phyloP scores from a whole-genome alignment of 139 green algal genomes.

The Ettlia oleoabundans region DNA sequence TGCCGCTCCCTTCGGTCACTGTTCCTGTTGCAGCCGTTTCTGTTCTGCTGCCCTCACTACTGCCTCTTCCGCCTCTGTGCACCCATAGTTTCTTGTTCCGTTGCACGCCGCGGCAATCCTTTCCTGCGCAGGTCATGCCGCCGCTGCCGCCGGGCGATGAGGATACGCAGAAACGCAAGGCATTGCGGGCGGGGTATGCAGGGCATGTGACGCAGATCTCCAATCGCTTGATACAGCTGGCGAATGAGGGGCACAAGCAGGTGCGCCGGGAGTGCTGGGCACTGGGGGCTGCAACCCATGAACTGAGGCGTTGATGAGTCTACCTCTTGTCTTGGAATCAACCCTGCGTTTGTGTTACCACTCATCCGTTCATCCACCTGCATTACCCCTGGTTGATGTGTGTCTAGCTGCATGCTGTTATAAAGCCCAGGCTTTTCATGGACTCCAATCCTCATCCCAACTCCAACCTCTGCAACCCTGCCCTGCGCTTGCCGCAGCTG shows the following conservation, averaged over 20 bases:
- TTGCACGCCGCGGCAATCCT: too few species aligned
- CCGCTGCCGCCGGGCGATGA: background rate
- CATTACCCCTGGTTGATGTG: background rate
- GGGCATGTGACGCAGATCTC: conserved; percentile 85
- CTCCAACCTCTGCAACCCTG: background rate
- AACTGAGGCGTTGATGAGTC: background rate
- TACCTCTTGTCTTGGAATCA: background rate
- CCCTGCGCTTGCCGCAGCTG: background rate
- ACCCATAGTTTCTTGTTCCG: too few species aligned
- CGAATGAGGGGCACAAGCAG: conserved; percentile 8
- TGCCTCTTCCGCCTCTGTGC: too few species aligned
- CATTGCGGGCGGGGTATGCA: conserved; percentile 81
- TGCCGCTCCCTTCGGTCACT: too few species aligned
- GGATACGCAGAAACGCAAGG: conserved; percentile 4
- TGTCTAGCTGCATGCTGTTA: background rate
- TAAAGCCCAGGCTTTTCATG: too few species aligned
- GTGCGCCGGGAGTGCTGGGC: background rate
- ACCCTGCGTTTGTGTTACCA: background rate
- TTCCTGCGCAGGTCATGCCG: conserved; percentile 9
- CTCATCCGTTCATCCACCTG: background rate
- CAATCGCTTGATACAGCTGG: conserved; percentile 50
- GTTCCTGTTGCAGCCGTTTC: too few species aligned
- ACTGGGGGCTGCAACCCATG: too few species aligned
- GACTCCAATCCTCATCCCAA: background rate
- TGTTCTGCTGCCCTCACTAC: too few species aligned